Evolutionary conservation across 306 rosid genomes (phyloP).

Genomic region (Calophaca sinica): DNA sequence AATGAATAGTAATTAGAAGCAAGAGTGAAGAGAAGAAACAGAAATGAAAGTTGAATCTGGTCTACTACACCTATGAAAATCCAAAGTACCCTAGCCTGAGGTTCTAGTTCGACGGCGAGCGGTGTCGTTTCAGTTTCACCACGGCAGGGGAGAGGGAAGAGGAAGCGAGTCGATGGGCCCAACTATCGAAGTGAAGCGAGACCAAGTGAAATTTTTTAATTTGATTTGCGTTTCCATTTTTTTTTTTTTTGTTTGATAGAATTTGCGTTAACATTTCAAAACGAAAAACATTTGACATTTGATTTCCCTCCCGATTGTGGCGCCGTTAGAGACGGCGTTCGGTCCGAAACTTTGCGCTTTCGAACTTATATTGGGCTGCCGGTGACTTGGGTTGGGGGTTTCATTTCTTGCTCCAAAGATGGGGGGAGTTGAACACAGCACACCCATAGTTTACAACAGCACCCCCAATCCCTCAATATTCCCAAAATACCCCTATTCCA

Average conservation of each 20-base stretch:
- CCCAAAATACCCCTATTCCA: too few species aligned
- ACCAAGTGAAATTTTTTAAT: neutral
- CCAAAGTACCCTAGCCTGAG: neutral
- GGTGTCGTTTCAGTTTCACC: conserved; percentile 23
- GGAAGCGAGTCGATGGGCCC: neutral
- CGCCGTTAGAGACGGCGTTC: conserved; percentile 45
- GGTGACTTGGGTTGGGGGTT: neutral
- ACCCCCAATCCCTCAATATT: too few species aligned
- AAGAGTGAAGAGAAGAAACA: neutral
- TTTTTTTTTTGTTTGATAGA: too few species aligned
- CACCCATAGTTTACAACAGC: too few species aligned
- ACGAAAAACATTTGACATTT: conserved; percentile 12
- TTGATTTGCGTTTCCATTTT: neutral
- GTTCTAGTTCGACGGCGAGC: conserved; percentile 8
- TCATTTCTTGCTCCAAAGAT: too few species aligned
- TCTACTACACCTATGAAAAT: neutral
- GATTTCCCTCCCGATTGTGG: conserved; percentile 60
- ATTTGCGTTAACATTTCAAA: conserved; percentile 36
- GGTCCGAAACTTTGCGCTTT: neutral
- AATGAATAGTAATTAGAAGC: neutral
- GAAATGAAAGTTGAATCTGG: neutral
- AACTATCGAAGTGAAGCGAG: neutral
- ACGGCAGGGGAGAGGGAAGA: neutral
- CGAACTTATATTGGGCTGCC: conserved; percentile 13
- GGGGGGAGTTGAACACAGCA: too few species aligned